These are phyloP conservation scores for Mallotus repandus DNA, from an alignment of 441 rosid species.

Conservation along the genomic window DNA sequence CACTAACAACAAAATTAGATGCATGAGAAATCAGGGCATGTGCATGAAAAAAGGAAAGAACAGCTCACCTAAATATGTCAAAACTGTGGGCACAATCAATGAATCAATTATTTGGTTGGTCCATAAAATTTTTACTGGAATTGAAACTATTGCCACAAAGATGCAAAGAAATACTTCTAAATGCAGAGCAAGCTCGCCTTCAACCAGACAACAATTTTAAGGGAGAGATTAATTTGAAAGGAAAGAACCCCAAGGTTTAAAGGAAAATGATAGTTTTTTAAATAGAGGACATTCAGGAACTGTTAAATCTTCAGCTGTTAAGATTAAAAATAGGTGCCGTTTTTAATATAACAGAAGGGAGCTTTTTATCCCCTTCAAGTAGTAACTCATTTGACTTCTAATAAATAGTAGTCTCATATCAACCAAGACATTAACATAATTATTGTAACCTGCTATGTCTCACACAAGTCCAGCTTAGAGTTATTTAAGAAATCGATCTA, in stretches of 20 bases:
- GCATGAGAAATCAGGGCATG: not conserved
- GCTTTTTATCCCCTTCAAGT: not conserved
- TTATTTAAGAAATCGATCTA: not conserved
- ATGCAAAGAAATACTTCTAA: not conserved
- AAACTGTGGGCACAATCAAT: not conserved
- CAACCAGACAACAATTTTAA: not conserved
- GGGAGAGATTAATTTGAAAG: not conserved
- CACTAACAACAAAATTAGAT: not conserved
- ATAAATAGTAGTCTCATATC: not conserved
- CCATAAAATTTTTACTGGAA: too few relatives aligned
- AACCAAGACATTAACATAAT: not conserved
- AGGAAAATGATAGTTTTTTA: not conserved
- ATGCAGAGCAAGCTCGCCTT: not conserved
- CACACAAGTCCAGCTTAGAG: not conserved
- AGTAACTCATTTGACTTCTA: not conserved
- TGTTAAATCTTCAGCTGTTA: not conserved
- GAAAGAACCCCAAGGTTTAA: not conserved
- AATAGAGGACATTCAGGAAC: not conserved
- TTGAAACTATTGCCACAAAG: not conserved
- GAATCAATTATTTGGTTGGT: not conserved
- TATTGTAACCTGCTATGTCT: not conserved
- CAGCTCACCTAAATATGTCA: not conserved
- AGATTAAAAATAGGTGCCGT: not conserved
- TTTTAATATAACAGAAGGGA: not conserved
- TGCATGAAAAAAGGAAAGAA: not conserved